Evolutionary conservation across 306 rosid species (phyloP).

Genomic region (Mimosa bimucronata): DNA sequence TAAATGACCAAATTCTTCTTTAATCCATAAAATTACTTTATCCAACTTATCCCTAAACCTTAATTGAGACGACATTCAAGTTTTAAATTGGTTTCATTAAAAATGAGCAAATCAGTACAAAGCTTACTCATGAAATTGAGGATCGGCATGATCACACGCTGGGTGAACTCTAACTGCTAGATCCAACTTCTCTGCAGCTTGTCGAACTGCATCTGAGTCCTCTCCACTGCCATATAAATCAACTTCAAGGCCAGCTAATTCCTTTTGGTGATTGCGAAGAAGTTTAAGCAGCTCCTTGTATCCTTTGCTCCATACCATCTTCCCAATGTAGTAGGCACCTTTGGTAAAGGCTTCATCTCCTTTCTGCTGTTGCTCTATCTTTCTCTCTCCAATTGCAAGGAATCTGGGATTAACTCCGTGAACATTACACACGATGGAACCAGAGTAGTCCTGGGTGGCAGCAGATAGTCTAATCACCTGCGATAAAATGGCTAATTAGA

Average conservation of each 20-base stretch:
- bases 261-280: constrained; percentile 67
- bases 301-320: constrained; percentile 98
- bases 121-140: constrained; percentile 82
- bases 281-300: constrained; percentile 85
- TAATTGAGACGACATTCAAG: constrained; percentile 27
- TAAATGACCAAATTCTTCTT: constrained; percentile 16
- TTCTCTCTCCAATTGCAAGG: constrained; percentile 78
- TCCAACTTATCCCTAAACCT: no score
- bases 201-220: constrained; percentile 72
- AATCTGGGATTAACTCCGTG: constrained; percentile 98
- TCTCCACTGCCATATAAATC: constrained; percentile 95
- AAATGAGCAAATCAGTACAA: constrained; percentile 10
- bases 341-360: constrained; percentile 67
- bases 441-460: constrained; percentile 89
- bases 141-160: constrained; percentile 87
- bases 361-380: constrained; percentile 66
- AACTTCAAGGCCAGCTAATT: constrained; percentile 70
- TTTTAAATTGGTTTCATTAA: not conserved
- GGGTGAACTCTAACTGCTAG: constrained; percentile 74
- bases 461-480: constrained; percentile 97
- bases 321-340: constrained; percentile 94
- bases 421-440: constrained; percentile 81
- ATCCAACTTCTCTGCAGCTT: constrained; percentile 70
- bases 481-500: constrained; percentile 29
- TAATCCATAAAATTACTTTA: not conserved